Evolutionary conservation across 2,329 filamentous ascomycete species (phyloP), one percentile per base, ranked within the genome.

Genomic region (Dactylonectria estremocensis): DNA sequence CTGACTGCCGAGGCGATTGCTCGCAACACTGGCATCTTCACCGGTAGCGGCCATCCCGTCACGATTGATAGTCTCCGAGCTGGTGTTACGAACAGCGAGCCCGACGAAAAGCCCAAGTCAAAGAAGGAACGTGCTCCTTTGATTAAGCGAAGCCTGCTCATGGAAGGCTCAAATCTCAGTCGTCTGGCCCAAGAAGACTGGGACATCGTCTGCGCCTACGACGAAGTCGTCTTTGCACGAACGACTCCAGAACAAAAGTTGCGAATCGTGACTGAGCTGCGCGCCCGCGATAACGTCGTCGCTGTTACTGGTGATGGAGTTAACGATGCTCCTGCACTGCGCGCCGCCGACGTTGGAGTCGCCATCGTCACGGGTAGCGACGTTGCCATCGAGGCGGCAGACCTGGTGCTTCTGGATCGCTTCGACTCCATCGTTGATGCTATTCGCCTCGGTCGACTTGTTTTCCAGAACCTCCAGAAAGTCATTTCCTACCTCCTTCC

Each of bases 261-360:
- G 8, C 87, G 90, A 48, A 93, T 93, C 84, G 92, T 94, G 52
- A 88, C 90, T 64, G 90, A 90, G 54, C 85, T 93, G 22, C 90
- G 92, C 70, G 78, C 81, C 20, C 81, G 87, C 14, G 86, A 87
- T 20, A 87, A 89, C 31, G 87, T 87, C 1, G 91, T 89, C 11
- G 91, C 90, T 37, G 92, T 93, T 83, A 93, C 91, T n/a, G 92
- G 92, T 33, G 92, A 94, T 68, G 90, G 90, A 10, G 91, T 90
- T 9, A 92, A 92, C 64, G 90, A 92, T 67, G 90, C 89, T 0
- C 90, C 90, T 1, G 90, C 90, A 2, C 81, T 92, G 37, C 90
- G 90, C 57, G 89, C 89, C 35, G 90, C 90, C 1, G 90, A 92
- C 69, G 89, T 92, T 0, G 90, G 90, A n/a, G 92, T 94, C 61